Conservation (phyloP, 2,329 filamentous ascomycete genomes). For the Corynespora cassiicola region DNA sequence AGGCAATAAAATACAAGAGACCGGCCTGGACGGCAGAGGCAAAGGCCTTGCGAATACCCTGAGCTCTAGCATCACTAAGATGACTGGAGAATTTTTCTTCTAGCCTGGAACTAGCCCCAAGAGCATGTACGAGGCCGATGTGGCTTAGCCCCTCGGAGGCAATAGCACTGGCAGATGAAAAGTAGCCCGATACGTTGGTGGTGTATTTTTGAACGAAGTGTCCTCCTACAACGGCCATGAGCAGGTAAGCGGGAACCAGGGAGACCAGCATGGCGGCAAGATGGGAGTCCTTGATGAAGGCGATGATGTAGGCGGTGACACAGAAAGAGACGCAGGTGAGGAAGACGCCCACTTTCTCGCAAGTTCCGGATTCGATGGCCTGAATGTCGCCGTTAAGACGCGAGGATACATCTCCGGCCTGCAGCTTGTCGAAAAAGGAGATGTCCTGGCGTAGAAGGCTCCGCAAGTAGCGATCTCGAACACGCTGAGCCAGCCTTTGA, state of each 20-base stretch:
- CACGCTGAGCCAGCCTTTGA: conserved; percentile 67
- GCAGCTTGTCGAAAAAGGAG: conserved; percentile 68
- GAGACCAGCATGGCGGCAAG: conserved; percentile 71
- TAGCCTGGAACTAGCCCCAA: conserved; percentile 64
- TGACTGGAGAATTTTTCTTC: conserved; percentile 65
- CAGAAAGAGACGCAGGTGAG: conserved; percentile 70
- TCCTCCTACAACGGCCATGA: conserved; percentile 65
- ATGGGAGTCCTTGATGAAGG: conserved; percentile 68
- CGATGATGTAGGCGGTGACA: conserved; percentile 70
- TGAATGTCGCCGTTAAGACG: conserved; percentile 71
- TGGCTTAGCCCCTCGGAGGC: conserved; percentile 68
- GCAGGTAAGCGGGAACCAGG: conserved; percentile 66
- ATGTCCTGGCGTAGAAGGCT: conserved; percentile 67
- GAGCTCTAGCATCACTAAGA: conserved; percentile 57
- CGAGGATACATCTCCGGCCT: conserved; percentile 68
- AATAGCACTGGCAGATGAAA: conserved; percentile 66
- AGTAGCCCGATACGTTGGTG: conserved; percentile 57
- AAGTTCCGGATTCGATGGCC: conserved; percentile 70
- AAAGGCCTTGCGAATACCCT: conserved; percentile 65
- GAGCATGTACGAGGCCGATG: conserved; percentile 68
- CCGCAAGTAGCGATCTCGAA: conserved; percentile 67
- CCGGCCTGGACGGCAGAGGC: conserved; percentile 66
- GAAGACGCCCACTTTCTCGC: conserved; percentile 73
- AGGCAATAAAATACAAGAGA: conserved; percentile 71
- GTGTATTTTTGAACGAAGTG: conserved; percentile 61